A percentile compares a stretch with the other conserved stretches of the same genome.
Evolutionary conservation across 2,329 filamentous ascomycete species (phyloP).

Genomic region (Aspergillus glaucus): DNA sequence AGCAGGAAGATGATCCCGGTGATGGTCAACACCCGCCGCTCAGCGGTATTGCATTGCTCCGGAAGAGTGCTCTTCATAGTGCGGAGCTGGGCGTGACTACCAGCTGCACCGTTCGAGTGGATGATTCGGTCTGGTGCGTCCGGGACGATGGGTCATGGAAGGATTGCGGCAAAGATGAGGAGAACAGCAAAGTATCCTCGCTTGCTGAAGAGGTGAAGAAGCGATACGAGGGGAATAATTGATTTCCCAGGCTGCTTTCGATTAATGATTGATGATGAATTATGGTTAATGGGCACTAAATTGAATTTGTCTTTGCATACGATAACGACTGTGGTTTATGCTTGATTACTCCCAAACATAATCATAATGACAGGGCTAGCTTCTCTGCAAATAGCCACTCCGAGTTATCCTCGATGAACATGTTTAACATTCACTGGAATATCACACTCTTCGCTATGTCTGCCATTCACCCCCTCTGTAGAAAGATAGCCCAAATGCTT

Average conservation of each 20-base stretch:
- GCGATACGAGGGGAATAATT: constrained; percentile 46
- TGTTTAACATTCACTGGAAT: neutral
- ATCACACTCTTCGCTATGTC: too few species aligned
- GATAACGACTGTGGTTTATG: too few species aligned
- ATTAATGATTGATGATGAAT: neutral
- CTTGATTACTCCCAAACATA: too few species aligned
- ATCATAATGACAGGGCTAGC: too few species aligned
- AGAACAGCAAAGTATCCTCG: constrained; percentile 47
- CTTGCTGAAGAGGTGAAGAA: constrained; percentile 72
- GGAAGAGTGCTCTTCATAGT: constrained; percentile 47
- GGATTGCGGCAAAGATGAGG: constrained; percentile 64
- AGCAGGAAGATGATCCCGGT: constrained; percentile 64
- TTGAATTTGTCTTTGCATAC: neutral
- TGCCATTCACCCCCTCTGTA: too few species aligned
- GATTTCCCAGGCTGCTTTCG: neutral
- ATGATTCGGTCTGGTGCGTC: constrained; percentile 77
- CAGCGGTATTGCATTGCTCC: constrained; percentile 40
- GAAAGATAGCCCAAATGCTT: neutral
- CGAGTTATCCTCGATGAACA: too few species aligned
- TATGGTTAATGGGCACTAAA: neutral
- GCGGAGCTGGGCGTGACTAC: constrained; percentile 57
- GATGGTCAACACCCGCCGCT: constrained; percentile 51
- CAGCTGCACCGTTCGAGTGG: constrained; percentile 73
- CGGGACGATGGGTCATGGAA: constrained; percentile 72
- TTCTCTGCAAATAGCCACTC: too few species aligned